Conservation (phyloP, 2,329 filamentous ascomycete species). For the Exophiala sideris region DNA sequence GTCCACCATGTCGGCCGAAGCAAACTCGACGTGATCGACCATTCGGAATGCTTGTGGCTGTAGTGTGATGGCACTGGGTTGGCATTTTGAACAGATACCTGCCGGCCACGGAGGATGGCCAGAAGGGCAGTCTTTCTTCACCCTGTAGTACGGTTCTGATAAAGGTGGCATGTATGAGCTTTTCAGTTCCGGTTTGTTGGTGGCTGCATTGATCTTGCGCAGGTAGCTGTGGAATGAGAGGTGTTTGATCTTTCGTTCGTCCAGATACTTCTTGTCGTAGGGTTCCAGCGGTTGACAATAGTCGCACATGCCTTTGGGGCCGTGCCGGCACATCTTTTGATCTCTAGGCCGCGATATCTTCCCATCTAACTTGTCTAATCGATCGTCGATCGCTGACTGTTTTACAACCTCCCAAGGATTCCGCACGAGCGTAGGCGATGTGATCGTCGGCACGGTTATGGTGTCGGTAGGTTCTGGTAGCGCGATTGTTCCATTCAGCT, state of each 20-base stretch:
- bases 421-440: slow-evolving; percentile 55
- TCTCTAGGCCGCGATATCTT: slow-evolving; percentile 78
- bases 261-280: slow-evolving; percentile 82
- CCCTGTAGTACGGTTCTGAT: slow-evolving; percentile 86
- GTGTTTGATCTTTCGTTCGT: slow-evolving; percentile 98
- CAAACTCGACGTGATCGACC: slow-evolving; percentile 98
- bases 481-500: slow-evolving; percentile 71
- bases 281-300: slow-evolving; percentile 97
- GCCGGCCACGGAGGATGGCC: slow-evolving; percentile 92
- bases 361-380: slow-evolving; percentile 80
- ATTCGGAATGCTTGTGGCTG: slow-evolving; percentile 92
- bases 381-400: slow-evolving; percentile 83
- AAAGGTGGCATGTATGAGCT: slow-evolving; percentile 95
- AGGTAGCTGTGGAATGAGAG: slow-evolving; percentile 93
- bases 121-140: slow-evolving; percentile 83
- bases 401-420: slow-evolving; percentile 91
- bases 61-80: slow-evolving; percentile 92
- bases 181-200: slow-evolving; percentile 91
- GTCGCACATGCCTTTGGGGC: slow-evolving; percentile 97
- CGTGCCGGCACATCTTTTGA: slow-evolving; percentile 87
- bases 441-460: slow-evolving; percentile 36
- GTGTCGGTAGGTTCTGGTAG: slow-evolving; percentile 35
- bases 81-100: slow-evolving; percentile 96
- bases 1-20: slow-evolving; percentile 78
- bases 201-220: slow-evolving; percentile 90